Percentiles rank a stretch among this genome's conserved stretches.
Conservation (phyloP, 139 green algal genomes). For the Coccomyxa sp. region DNA sequence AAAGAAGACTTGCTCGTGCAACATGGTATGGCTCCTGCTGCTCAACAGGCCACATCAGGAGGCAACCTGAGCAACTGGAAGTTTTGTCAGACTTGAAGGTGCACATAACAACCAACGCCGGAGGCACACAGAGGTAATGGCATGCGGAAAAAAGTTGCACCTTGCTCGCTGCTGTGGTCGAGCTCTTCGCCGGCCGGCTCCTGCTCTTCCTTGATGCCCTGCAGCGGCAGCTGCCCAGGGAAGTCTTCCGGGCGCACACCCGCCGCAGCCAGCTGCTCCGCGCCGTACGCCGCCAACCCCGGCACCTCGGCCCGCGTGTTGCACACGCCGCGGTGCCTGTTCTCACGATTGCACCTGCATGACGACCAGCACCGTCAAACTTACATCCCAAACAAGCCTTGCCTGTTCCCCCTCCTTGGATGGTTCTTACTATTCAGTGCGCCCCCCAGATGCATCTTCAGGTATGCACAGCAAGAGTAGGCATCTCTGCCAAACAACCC, state of each 20-base stretch:
- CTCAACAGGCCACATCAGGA: background rate
- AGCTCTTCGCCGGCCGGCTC: background rate
- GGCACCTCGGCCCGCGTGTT: constrained; percentile 29
- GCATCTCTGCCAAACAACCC: no score
- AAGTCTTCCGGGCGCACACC: background rate
- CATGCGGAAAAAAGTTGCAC: background rate
- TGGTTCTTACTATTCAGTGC: no score
- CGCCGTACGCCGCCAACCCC: constrained; percentile 9
- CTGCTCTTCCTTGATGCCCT: background rate
- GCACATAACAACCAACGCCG: no score
- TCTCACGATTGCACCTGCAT: constrained; percentile 35
- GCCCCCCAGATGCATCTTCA: no score
- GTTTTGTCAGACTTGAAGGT: no score
- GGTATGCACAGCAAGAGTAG: no score
- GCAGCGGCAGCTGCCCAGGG: background rate
- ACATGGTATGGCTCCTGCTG: no score
- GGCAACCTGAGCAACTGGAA: no score
- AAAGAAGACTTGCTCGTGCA: no score
- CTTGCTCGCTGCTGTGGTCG: background rate
- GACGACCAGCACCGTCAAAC: background rate
- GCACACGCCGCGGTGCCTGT: constrained; percentile 32
- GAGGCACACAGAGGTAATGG: no score
- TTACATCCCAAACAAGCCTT: no score
- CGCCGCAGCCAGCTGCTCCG: background rate
- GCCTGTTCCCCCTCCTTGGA: no score